A percentile compares a stretch with the other conserved stretches of the same genome.
phyloP scores from a whole-genome alignment of 2,329 filamentous ascomycete genomes.

The Pseudogymnoascus pannorum region DNA sequence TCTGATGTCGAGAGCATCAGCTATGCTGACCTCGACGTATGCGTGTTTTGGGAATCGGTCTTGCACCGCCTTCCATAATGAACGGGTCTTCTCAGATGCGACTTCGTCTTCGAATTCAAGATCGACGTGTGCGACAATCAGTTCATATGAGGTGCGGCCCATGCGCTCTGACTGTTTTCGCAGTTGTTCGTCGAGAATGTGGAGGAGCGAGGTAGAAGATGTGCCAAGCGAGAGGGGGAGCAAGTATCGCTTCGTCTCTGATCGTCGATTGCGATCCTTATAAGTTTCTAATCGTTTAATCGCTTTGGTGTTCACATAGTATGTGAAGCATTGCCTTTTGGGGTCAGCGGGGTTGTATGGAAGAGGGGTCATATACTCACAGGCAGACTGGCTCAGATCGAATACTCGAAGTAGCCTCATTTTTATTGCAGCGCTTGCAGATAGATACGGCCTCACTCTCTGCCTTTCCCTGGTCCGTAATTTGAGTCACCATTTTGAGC shows the following conservation, averaged over 20 bases:
- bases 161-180: constrained; percentile 57
- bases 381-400: constrained; percentile 28
- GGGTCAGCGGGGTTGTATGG: constrained; percentile 9
- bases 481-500: not conserved
- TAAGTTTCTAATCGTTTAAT: constrained; percentile 70
- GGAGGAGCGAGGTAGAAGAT: constrained; percentile 70
- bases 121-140: constrained; percentile 50
- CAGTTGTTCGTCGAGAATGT: constrained; percentile 66
- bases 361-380: constrained; percentile 17
- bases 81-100: not conserved
- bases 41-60: constrained; percentile 57
- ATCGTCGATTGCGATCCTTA: constrained; percentile 40
- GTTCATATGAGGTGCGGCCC: constrained; percentile 58
- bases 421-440: constrained; percentile 26
- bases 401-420: constrained; percentile 25
- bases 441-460: not conserved
- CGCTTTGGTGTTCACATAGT: constrained; percentile 71
- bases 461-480: not conserved
- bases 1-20: constrained; percentile 47
- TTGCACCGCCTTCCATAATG: constrained; percentile 33
- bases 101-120: constrained; percentile 24
- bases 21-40: constrained; percentile 58
- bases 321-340: constrained; percentile 67
- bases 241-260: constrained; percentile 45
- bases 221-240: constrained; percentile 77